A percentile compares a stretch with the other conserved stretches of the same genome.
These are phyloP conservation scores for Neoboletus subvelutipes DNA, from an alignment of 768 basidiomycete species.

Conservation along the genomic window DNA sequence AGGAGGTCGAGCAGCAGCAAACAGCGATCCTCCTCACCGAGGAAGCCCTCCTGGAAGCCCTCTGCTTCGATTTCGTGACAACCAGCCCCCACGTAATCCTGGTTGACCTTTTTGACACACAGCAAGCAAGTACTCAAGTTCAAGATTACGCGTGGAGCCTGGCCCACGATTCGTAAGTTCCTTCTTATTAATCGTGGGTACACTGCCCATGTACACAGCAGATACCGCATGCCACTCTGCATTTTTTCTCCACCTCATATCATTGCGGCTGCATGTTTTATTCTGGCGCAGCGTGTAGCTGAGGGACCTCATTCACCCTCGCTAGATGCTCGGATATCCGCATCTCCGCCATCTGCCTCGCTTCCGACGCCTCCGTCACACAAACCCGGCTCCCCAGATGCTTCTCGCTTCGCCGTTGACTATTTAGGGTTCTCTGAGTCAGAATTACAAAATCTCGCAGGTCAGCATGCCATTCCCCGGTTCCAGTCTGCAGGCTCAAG, in stretches of 20 bases:
- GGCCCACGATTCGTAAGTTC: conserved; percentile 79
- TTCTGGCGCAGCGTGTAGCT: conserved; percentile 68
- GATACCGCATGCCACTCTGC: conserved; percentile 80
- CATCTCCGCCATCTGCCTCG: conserved; percentile 68
- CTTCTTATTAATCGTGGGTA: not conserved
- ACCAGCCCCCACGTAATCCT: conserved; percentile 75
- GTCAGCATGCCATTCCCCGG: conserved; percentile 36
- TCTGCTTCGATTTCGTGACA: conserved; percentile 85
- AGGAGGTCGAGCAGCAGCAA: conserved; percentile 79
- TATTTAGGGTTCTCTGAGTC: conserved; percentile 61
- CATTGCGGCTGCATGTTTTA: conserved; percentile 74
- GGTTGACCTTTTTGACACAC: conserved; percentile 66
- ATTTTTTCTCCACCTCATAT: conserved; percentile 66
- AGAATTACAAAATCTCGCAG: conserved; percentile 60
- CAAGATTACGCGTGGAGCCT: conserved; percentile 85
- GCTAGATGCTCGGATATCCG: conserved; percentile 71
- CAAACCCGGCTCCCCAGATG: conserved; percentile 70
- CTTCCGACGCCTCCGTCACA: conserved; percentile 81
- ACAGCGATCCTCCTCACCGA: conserved; percentile 69
- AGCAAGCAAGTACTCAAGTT: conserved; percentile 45
- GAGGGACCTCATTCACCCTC: conserved; percentile 76
- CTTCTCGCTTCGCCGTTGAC: conserved; percentile 64
- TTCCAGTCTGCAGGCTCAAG: conserved; percentile 1
- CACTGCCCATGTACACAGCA: conserved; percentile 29
- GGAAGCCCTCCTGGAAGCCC: conserved; percentile 74